Percentiles rank a stretch among this genome's conserved stretches.
These are phyloP conservation scores for Colletotrichum tamarilloi DNA, from an alignment of 2,329 filamentous ascomycete species.

Conservation along the genomic window DNA sequence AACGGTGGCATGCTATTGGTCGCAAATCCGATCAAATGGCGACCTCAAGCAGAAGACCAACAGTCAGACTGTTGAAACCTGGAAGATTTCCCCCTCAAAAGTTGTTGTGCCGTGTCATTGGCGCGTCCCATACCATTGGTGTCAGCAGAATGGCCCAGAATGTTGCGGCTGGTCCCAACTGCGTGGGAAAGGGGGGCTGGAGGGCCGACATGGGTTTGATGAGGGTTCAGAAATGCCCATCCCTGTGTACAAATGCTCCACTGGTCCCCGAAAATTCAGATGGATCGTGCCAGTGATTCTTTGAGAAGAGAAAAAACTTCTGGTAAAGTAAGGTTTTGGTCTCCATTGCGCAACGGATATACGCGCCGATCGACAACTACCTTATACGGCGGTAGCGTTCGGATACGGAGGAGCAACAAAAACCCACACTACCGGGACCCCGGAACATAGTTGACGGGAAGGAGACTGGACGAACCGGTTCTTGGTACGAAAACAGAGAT, in stretches of 20 bases:
- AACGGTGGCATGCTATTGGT: slow-evolving; percentile 12
- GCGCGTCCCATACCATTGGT: not conserved
- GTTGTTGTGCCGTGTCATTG: not conserved
- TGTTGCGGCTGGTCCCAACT: not conserved
- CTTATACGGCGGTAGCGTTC: not conserved
- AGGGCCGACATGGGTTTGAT: slow-evolving; percentile 10
- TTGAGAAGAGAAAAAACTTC: not conserved
- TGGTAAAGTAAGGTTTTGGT: not conserved
- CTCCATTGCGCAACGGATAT: not conserved
- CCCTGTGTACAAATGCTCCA: slow-evolving; percentile 18
- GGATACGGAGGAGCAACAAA: not conserved
- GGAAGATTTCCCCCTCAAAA: not conserved
- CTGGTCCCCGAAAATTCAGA: slow-evolving; percentile 4
- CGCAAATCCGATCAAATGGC: not conserved
- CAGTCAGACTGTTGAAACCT: not conserved
- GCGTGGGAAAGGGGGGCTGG: slow-evolving; percentile 10
- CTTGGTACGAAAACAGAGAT: not conserved
- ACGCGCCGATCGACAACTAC: not conserved
- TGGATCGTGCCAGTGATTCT: not conserved
- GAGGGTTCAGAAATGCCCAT: not conserved
- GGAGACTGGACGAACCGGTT: not conserved
- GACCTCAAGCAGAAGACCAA: not conserved
- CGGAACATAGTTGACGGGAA: not conserved
- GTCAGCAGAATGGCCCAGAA: not conserved
- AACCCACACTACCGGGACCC: not conserved